Evolutionary conservation across 2,329 filamentous ascomycete species (phyloP), one percentile per base, ranked within the genome.

Genomic region (Zymoseptoria brevis): DNA sequence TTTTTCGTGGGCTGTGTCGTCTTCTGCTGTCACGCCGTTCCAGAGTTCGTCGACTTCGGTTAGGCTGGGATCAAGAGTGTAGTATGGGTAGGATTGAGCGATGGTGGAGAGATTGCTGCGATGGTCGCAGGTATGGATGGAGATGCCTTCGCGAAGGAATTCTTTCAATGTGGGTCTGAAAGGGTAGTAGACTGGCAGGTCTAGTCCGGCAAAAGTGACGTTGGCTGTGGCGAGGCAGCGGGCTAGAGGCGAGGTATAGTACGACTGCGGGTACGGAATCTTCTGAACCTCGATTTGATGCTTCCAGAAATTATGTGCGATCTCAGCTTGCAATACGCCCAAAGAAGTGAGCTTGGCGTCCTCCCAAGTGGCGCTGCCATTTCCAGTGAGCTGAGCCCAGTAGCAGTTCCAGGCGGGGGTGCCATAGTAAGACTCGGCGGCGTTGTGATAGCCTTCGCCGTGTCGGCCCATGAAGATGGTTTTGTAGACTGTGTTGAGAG

Each of bases 401-500:
- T 88, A 88, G 72, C 66, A 71, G 70, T 88, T 86, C 86, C 86
- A 88, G 2, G 83, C 83, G 0, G 83, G 82, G 0, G 85, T 88
- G 30, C 85, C 85, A 64, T 86, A 88, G 71, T 78, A 87, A 30
- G 76, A 76, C 71, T 88, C 83, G 8, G 86, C 86, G 6, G 81
- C 82, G 67, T 86, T 86, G 71, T 86, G 81, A 57, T 76, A 75
- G 6, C 87, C 87, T 71, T 89, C 81, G 8, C 87, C 87, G 67
- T 90, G 87, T 49, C 87, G 81, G 22, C 83, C 86, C 73, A 89
- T 78, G 72, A 86, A 86, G n/a, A 89, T 70, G 2, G 90, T 79
- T 66, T 87, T 86, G 75, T 88, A 89, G 83, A 59, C 87, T 8
- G 81, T 79, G 54, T 78, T 78, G 8, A 72, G 71, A n/a, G 68